Percentiles rank a stretch among this genome's conserved stretches.
phyloP scores from a whole-genome alignment of 495 filamentous ascomycete genomes.

The Tuber umbilicatum region DNA sequence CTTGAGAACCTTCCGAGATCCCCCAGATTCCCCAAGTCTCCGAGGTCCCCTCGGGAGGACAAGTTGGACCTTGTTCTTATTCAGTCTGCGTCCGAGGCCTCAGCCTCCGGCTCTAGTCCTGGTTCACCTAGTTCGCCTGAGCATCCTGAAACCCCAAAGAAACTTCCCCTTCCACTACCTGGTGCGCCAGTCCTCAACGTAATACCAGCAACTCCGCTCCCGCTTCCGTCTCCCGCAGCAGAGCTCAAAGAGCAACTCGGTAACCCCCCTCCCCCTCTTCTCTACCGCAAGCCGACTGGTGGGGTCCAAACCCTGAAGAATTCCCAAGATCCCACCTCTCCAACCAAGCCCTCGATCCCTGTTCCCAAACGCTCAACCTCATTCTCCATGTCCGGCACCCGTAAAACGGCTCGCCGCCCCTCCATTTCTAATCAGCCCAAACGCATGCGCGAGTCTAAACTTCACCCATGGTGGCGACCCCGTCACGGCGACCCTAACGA shows the following conservation, averaged over 20 bases:
- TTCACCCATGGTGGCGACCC: conserved; percentile 38
- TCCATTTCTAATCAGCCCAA: conserved; percentile 23
- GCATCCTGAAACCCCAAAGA: conserved; percentile 14
- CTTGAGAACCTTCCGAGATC: background rate
- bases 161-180: conserved; percentile 3
- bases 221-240: conserved; percentile 25
- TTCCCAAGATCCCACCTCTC: background rate
- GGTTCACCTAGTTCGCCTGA: background rate
- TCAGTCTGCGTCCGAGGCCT: conserved; percentile 13
- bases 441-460: conserved; percentile 25
- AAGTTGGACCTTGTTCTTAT: background rate
- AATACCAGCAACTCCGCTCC: conserved; percentile 32
- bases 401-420: conserved; percentile 26
- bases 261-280: conserved; percentile 18
- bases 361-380: conserved; percentile 8
- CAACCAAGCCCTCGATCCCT: conserved; percentile 14
- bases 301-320: conserved; percentile 13
- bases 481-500: conserved; percentile 13
- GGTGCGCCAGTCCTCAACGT: conserved; percentile 25
- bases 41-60: background rate
- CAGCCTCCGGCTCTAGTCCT: conserved; percentile 12
- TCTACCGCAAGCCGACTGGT: conserved; percentile 23
- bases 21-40: conserved; percentile 1
- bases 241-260: conserved; percentile 32
- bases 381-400: conserved; percentile 5